Evolutionary conservation across 1,139 yeast species (phyloP), one percentile per base, ranked within the genome.

Genomic region (Spathaspora sp.): DNA sequence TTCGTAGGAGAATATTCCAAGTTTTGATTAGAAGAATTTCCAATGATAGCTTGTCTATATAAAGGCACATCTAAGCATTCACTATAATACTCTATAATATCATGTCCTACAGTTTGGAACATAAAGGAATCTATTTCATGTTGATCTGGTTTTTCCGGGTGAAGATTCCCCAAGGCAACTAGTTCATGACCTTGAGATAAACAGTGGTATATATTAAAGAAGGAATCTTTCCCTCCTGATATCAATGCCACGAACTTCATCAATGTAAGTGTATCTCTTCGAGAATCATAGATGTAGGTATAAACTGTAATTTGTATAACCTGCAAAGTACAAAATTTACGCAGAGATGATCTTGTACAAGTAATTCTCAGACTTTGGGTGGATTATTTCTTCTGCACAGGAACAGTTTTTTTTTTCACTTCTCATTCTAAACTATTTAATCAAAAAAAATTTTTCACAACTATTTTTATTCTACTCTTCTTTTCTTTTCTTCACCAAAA

Each of bases 21-120:
- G 1, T 72, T 68, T 46, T 82, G 85, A 55, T 87, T 84, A 39
- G 80, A 70, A 0, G 95, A 82, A 0, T 68, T 61, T 0, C 96
- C 93, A 1, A 50, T 54, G 42, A 91, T 89, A 13, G 75, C 71
- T n/a, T 78, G 81, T 44, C 96, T 68, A 57, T 84, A 89, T 58
- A 93, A 67, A 0, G 99, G 98, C 1, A 88, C 82, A 5, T 81
- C 90, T 40, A 88, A 68, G 56, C 96, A 88, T 50, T 84, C 74
- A 2, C 80, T 71, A 58, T 90, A 89, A 47, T 71, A 65, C 0
- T 79, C 76, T 4, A 93, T 75, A 3, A 89, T 81, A 54, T 86
- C 89, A 63, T 87, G 95, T 0, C 99, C 99, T n/a, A 93, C 99
- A 0, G 99, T 93, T 65, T 93, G 99, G 65, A 89, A 93, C 99